phyloP scores from a whole-genome alignment of 2,329 filamentous ascomycete genomes.

The Apiospora malaysiana region DNA sequence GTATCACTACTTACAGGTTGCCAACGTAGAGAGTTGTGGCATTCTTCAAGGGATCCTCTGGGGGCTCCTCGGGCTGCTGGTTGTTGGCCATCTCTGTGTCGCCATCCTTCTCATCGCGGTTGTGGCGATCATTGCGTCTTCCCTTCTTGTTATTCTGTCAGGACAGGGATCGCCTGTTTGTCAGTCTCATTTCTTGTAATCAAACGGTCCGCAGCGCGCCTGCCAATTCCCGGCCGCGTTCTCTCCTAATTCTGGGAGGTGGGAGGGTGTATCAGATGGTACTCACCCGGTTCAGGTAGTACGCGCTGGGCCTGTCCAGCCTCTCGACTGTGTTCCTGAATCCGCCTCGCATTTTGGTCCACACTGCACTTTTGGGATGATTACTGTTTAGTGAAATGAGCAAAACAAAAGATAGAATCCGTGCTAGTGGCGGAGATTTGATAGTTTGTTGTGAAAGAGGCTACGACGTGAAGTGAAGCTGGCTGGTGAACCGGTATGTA shows the following conservation, averaged over 20 bases:
- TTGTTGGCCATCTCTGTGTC: conserved; percentile 51
- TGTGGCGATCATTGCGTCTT: conserved; percentile 60
- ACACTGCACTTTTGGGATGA: conserved; percentile 19
- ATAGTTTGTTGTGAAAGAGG: not conserved
- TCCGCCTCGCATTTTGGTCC: conserved; percentile 49
- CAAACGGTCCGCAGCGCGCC: not conserved
- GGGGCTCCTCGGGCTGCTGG: conserved; percentile 56
- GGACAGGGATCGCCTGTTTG: not conserved
- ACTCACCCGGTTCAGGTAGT: conserved; percentile 82
- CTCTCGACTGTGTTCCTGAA: conserved; percentile 81
- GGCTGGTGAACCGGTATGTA: not conserved
- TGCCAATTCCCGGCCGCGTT: not conserved
- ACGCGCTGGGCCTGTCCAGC: conserved; percentile 92
- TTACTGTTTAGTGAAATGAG: conserved; percentile 2
- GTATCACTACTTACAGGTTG: conserved; percentile 71
- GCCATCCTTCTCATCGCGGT: conserved; percentile 59
- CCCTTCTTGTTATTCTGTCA: conserved; percentile 68
- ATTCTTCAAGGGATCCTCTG: conserved; percentile 79
- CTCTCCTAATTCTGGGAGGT: not conserved
- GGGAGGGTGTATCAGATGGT: conserved; percentile 14
- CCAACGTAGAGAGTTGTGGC: conserved; percentile 97
- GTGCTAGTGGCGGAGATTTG: not conserved
- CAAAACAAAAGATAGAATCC: not conserved
- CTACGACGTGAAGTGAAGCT: not conserved
- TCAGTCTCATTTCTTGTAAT: not conserved